Base-by-base conservation (phyloP, 768 basidiomycete genomes). In the Floccularia luteovirens region DNA sequence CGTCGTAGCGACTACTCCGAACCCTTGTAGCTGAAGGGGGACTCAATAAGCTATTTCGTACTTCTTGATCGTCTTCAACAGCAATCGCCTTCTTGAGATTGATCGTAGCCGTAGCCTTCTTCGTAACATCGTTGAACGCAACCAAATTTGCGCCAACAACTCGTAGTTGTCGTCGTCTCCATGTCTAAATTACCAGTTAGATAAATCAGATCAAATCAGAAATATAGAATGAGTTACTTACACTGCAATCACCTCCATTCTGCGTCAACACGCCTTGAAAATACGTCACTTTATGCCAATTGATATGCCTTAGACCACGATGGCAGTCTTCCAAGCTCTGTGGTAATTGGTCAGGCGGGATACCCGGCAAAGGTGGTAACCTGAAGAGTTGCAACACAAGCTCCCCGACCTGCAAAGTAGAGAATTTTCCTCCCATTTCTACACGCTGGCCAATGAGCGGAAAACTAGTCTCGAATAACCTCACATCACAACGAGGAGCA, bases 211-310 rank as follows among this genome's bases (percentile, higher is more conserved):
- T 30, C n/a, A 34, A 36, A 37, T 36, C 19, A 39, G 11, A 21
- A 16, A 20, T 17, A 25, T 10, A 46, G 20, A 33, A 21, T 22
- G 14, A 24, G n/a, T 10, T 24, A 67, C 88, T 56, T 61, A 96
- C 93, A 45, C 66, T 71, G 56, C 92, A 96, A 56, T 94, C 94
- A 7, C 93, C 94, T 12, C 94, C 94, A 46, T 72, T 77, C 66
- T 98, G 94, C 11, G 94, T 98, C 48, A 98, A 60, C 0, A 79
- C 82, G 20, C 94, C 91, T 59, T 96, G 87, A 61, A 88, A 90
- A 61, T 94, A 93, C 16, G 90, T 89, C 48, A 84, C 75, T 64
- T 93, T 92, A 54, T 94, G 91, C 92, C 91, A 96, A 25, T 84
- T 82, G 41, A 90, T 81, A 51, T 93, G 85, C 43, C 89, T 69